phyloP scores from a whole-genome alignment of 2,329 filamentous ascomycete genomes.

The Ophiostoma piceae region DNA sequence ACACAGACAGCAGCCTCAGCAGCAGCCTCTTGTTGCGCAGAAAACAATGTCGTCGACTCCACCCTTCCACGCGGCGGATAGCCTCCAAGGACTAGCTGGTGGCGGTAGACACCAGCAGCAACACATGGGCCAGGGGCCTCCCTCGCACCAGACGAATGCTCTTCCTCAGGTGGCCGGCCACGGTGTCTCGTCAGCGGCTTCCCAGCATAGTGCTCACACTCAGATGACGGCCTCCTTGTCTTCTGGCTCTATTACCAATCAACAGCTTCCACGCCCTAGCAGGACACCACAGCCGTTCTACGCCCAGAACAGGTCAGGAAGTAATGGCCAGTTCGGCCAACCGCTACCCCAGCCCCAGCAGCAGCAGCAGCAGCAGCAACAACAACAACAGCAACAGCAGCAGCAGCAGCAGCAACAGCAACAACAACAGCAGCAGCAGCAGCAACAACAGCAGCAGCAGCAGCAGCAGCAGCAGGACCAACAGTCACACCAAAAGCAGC shows the following conservation, averaged over 20 bases:
- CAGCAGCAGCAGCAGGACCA: conserved; percentile 23
- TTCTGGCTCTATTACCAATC: conserved; percentile 25
- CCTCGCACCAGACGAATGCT: conserved; percentile 26
- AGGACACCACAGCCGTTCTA: conserved; percentile 23
- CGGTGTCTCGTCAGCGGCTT: conserved; percentile 25
- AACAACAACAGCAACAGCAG: conserved; percentile 23
- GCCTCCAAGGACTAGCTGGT: conserved; percentile 21
- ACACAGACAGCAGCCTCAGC: conserved; percentile 20
- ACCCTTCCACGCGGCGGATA: conserved; percentile 23
- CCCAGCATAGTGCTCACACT: conserved; percentile 26
- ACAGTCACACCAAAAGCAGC: conserved; percentile 26
- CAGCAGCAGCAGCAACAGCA: conserved; percentile 25
- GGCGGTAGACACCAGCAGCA: conserved; percentile 21
- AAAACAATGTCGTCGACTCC: conserved; percentile 24
- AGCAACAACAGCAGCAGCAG: conserved; percentile 25
- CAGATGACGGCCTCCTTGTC: conserved; percentile 26
- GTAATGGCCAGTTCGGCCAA: conserved; percentile 20
- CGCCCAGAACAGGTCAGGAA: conserved; percentile 10
- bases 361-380: conserved; percentile 24
- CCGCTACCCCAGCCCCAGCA: conserved; percentile 24
- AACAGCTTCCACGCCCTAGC: conserved; percentile 27
- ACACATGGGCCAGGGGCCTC: conserved; percentile 10
- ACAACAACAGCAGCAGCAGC: conserved; percentile 27
- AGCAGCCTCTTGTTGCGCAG: conserved; percentile 23
- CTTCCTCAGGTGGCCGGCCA: conserved; percentile 26